Evolutionary conservation across 192 early-diverging fungal species (phyloP).

Genomic region (Rhizophagus sp.): DNA sequence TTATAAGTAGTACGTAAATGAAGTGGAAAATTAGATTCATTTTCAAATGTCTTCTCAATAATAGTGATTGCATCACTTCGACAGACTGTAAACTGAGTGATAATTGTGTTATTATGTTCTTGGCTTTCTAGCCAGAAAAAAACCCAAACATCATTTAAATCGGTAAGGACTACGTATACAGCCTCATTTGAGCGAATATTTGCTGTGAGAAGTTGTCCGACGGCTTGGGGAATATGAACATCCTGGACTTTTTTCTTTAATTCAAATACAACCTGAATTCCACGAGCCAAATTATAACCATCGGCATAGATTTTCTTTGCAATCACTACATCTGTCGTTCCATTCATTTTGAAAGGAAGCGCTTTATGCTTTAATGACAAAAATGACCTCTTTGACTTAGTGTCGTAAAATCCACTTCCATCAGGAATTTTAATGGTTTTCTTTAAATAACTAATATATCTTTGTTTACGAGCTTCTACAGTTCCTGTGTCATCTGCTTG

Average conservation of each 20-base stretch:
- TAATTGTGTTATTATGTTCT: background rate
- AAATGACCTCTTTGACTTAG: background rate
- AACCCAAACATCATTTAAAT: constrained; percentile 7
- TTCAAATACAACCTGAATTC: constrained; percentile 15
- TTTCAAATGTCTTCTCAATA: background rate
- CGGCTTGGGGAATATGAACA: background rate
- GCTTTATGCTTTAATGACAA: background rate
- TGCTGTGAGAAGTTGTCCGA: constrained; percentile 14
- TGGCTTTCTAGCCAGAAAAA: constrained; percentile 12
- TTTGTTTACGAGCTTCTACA: background rate
- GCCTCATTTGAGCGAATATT: constrained; percentile 16
- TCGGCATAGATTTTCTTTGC: background rate
- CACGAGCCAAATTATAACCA: background rate
- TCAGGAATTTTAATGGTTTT: background rate
- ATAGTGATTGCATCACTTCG: background rate
- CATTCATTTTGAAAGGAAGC: background rate
- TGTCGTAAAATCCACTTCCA: background rate
- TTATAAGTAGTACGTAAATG: background rate
- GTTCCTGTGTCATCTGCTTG: background rate
- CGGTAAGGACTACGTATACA: constrained; percentile 16
- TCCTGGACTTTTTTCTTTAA: background rate
- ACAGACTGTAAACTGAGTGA: background rate
- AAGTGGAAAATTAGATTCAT: background rate
- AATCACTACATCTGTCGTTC: background rate
- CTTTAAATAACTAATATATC: background rate